Base-by-base conservation (phyloP, 208 protist genomes). In the Endotrypanum monterogeii region DNA sequence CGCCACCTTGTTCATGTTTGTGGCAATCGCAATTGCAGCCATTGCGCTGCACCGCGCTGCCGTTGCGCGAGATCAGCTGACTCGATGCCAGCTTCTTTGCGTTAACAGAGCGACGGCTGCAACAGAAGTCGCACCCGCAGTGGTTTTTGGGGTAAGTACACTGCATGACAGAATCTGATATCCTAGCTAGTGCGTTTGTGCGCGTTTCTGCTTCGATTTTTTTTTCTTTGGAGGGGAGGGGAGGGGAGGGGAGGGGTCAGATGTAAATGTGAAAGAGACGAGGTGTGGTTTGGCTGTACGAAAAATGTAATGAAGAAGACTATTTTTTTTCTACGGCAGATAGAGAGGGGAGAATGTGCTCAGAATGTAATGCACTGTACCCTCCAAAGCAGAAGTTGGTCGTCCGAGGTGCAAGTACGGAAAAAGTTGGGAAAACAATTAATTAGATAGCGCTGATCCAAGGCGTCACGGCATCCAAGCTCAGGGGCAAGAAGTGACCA, bases 101-200 rank as follows among this genome's bases (percentile, higher is more conserved):
- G 46, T 94, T 92, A 46, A 93, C 81, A 58, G 71, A 80, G 50
- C 92, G 86, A 50, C 92, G 89, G 65, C 82, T 94, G 79, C 81
- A 74, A 80, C 92, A 97, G 81, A 94, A 97, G 82, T 95, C 89
- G 65, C 92, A 97, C 73, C 93, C 87, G 78, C 92, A 97, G 76
- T 95, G 80, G 56, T 97, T 69, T n/a, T 57, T 67, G 20, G 76
- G 76, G 56, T 80, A 80, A 18, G 70, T 80, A 65, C 76, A 71
- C 51, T 80, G 76, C 69, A 80, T 74, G 46, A 44, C 39, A 1
- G 44, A 91, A 25, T 84, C 79, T 35, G 92, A 93, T 89, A 96
- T 92, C 30, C n/a, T 50, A 16, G 6, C 1, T 23, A 9, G 44
- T 54, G 62, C 32, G 41, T 67, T 8, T 46, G 37, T 9, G 37